Conservation (phyloP, 2,329 filamentous ascomycete genomes). For the Hawksworthiomyces lignivorus region DNA sequence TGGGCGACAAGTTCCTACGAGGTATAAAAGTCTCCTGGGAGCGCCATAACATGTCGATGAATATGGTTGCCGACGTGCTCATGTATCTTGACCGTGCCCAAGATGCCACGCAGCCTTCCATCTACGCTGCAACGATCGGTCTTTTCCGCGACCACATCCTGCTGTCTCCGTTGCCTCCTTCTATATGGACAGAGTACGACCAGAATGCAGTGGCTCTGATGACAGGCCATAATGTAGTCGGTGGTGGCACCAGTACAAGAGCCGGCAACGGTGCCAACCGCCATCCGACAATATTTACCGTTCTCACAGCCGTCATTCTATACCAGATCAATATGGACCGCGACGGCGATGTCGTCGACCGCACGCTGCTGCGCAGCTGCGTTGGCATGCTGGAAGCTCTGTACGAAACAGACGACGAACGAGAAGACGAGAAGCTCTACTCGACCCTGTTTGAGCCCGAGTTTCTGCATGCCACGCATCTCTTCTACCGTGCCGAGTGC, state of each 20-base stretch:
- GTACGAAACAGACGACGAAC: slow-evolving; percentile 73
- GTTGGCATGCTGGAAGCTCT: slow-evolving; percentile 84
- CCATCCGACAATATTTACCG: slow-evolving; percentile 53
- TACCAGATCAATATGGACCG: slow-evolving; percentile 91
- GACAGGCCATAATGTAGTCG: no score
- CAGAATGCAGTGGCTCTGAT: neutral
- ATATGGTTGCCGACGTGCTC: slow-evolving; percentile 64
- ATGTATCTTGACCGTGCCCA: slow-evolving; percentile 92
- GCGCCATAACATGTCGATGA: slow-evolving; percentile 86
- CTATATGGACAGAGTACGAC: slow-evolving; percentile 2
- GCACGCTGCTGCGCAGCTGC: slow-evolving; percentile 71
- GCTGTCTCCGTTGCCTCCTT: slow-evolving; percentile 34
- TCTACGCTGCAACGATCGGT: slow-evolving; percentile 77
- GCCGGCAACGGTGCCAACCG: neutral
- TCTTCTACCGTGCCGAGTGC: slow-evolving; percentile 72
- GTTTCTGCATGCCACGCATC: slow-evolving; percentile 62
- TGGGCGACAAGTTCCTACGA: slow-evolving; percentile 75
- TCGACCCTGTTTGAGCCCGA: slow-evolving; percentile 71
- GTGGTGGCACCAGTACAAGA: slow-evolving; percentile 22
- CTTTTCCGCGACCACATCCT: slow-evolving; percentile 85
- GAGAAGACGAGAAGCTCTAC: slow-evolving; percentile 75
- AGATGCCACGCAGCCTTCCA: slow-evolving; percentile 63
- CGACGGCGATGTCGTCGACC: slow-evolving; percentile 81
- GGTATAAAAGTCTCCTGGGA: slow-evolving; percentile 74
- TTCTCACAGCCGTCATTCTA: slow-evolving; percentile 74